Evolutionary conservation across 805 yeast genomes (phyloP).

Genomic region (Dipodascopsis uninucleata): DNA sequence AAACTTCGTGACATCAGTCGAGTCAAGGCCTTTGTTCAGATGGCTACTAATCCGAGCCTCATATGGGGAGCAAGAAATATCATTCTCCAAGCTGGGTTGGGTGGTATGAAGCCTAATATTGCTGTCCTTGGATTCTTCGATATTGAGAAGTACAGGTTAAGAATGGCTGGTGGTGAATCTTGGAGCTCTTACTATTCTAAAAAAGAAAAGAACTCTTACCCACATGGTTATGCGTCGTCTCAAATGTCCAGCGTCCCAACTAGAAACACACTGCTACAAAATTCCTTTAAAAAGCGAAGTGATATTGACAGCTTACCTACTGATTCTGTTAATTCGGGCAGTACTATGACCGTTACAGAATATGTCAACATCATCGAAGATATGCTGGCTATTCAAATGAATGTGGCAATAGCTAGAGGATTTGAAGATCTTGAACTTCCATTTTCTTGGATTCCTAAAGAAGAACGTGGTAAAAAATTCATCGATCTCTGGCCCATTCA

Average conservation of each 20-base stretch:
- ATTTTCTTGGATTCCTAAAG: conserved; percentile 25
- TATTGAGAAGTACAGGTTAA: conserved; percentile 9
- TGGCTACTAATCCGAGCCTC: conserved; percentile 78
- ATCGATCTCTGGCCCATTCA: conserved; percentile 96
- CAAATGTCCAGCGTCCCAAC: background rate
- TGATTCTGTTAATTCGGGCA: conserved; percentile 68
- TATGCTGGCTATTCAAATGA: conserved; percentile 78
- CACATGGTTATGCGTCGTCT: no score
- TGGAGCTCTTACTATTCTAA: conserved; percentile 13
- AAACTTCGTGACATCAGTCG: conserved; percentile 71
- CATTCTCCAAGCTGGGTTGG: conserved; percentile 89
- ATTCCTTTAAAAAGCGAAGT: conserved; percentile 25
- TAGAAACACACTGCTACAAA: conserved; percentile 6
- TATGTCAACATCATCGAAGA: conserved; percentile 96
- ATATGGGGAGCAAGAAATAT: conserved; percentile 96
- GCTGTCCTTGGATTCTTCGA: conserved; percentile 90
- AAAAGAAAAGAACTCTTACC: conserved; percentile 10
- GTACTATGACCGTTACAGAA: conserved; percentile 63
- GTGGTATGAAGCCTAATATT: conserved; percentile 97
- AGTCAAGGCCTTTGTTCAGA: conserved; percentile 91
- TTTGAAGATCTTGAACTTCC: conserved; percentile 71
- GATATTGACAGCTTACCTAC: conserved; percentile 62
- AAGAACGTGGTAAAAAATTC: conserved; percentile 40
- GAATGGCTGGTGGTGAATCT: conserved; percentile 4
- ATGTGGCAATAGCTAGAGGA: conserved; percentile 91